Conservation (phyloP, 306 rosid species). For the Cucurbita moschata region DNA sequence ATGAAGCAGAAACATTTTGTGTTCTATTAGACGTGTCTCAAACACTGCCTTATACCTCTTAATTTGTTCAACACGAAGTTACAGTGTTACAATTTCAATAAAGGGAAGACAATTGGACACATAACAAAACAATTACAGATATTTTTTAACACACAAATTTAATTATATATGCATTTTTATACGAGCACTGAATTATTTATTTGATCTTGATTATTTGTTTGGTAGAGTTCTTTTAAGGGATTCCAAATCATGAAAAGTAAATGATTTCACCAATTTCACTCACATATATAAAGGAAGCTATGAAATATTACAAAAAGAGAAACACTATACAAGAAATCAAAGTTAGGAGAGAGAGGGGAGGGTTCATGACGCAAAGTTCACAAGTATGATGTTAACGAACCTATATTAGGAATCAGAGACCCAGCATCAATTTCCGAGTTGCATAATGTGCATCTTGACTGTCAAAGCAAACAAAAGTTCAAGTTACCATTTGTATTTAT, state of each 20-base stretch:
- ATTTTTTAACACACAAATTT: background rate
- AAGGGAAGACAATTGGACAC: background rate
- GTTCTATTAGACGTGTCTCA: background rate
- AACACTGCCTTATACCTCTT: background rate
- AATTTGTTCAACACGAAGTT: background rate
- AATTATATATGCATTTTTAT: background rate
- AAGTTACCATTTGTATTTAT: slow-evolving; percentile 31
- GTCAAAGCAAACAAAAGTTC: slow-evolving; percentile 38
- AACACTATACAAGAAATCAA: background rate
- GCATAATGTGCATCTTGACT: slow-evolving; percentile 90
- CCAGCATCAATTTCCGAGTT: slow-evolving; percentile 58
- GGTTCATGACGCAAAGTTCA: background rate
- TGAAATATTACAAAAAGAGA: background rate
- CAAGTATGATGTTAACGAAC: slow-evolving; percentile 15
- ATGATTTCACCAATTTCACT: background rate
- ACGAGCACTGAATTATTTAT: background rate
- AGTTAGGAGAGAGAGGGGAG: background rate
- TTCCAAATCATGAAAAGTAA: background rate
- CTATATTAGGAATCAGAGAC: slow-evolving; percentile 71
- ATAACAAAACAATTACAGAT: background rate
- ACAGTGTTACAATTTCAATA: background rate
- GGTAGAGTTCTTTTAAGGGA: background rate
- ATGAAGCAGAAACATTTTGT: background rate
- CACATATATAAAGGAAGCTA: background rate
- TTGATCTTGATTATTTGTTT: background rate